A percentile compares a stretch with the other conserved stretches of the same genome.
These are phyloP conservation scores for Linnemannia zychae DNA, from an alignment of 192 early-diverging fungal genomes.

Conservation along the genomic window DNA sequence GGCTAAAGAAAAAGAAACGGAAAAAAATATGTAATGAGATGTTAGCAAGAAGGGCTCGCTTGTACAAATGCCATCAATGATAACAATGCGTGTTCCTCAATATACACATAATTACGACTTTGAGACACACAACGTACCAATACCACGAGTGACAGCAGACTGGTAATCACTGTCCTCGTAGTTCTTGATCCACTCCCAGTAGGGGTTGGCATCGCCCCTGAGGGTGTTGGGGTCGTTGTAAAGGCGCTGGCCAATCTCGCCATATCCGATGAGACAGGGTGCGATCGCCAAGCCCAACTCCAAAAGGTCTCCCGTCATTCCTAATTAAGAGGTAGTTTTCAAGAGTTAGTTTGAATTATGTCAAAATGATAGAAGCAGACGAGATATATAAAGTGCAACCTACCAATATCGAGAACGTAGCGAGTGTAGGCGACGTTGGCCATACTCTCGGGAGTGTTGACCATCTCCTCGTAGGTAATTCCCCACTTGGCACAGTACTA, in stretches of 20 bases:
- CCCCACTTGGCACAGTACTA: slow-evolving; percentile 83
- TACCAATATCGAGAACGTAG: slow-evolving; percentile 82
- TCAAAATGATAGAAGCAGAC: neutral
- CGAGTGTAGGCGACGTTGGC: slow-evolving; percentile 89
- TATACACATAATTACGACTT: neutral
- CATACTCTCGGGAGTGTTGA: slow-evolving; percentile 76
- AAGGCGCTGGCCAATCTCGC: slow-evolving; percentile 77
- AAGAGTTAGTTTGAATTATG: neutral
- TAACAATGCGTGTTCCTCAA: no score
- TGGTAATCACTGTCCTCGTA: slow-evolving; percentile 81
- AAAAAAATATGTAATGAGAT: neutral
- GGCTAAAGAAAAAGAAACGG: slow-evolving; percentile 35
- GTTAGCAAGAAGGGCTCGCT: neutral
- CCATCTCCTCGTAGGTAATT: slow-evolving; percentile 75
- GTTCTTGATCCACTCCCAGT: slow-evolving; percentile 85
- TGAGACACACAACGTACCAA: slow-evolving; percentile 48
- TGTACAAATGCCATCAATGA: neutral
- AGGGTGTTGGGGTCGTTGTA: slow-evolving; percentile 76
- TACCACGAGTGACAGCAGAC: slow-evolving; percentile 68
- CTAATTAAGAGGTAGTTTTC: neutral
- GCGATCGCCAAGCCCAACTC: slow-evolving; percentile 88
- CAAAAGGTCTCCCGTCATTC: slow-evolving; percentile 75
- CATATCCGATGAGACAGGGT: slow-evolving; percentile 88
- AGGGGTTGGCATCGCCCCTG: slow-evolving; percentile 79
- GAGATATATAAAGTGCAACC: neutral